Percentiles rank a stretch among this genome's conserved stretches.
Conservation (phyloP, 768 basidiomycete species). For the Saitozyma podzolica region DNA sequence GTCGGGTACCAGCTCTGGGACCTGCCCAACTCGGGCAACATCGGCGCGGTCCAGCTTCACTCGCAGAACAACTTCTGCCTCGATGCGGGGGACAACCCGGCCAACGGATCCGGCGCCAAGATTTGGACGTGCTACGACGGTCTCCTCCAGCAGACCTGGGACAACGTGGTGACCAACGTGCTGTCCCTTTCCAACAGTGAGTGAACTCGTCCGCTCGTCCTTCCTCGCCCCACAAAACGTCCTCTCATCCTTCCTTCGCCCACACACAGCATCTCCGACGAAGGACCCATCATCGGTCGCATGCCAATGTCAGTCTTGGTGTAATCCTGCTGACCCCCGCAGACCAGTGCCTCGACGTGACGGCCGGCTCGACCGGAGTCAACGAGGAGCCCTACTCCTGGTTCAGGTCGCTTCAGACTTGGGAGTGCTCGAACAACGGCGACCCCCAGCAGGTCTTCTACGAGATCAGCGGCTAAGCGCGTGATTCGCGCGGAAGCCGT, state of each 20-base stretch:
- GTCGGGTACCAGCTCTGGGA: conserved; percentile 6
- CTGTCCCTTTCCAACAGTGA: conserved; percentile 12
- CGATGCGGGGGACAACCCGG: neutral
- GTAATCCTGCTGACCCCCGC: neutral
- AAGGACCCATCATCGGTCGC: neutral
- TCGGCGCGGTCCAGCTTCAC: neutral
- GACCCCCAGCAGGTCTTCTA: neutral
- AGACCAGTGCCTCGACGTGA: conserved; percentile 21
- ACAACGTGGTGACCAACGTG: neutral
- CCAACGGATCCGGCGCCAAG: neutral
- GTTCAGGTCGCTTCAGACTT: conserved; percentile 9
- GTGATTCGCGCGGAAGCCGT: too few relatives aligned
- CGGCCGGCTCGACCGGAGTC: conserved; percentile 3
- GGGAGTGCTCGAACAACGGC: conserved; percentile 17
- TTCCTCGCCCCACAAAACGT: too few relatives aligned
- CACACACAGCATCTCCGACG: neutral
- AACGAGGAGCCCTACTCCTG: conserved; percentile 13
- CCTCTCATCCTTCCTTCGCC: neutral
- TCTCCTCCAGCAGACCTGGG: conserved; percentile 18
- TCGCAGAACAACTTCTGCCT: conserved; percentile 8
- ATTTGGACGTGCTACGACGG: conserved; percentile 2
- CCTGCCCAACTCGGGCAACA: neutral
- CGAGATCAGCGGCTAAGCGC: too few relatives aligned
- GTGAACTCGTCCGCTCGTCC: neutral
- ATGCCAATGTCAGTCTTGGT: too few relatives aligned